These are phyloP conservation scores for Begonia peltatifolia DNA, from an alignment of 306 rosid genomes.

Conservation along the genomic window DNA sequence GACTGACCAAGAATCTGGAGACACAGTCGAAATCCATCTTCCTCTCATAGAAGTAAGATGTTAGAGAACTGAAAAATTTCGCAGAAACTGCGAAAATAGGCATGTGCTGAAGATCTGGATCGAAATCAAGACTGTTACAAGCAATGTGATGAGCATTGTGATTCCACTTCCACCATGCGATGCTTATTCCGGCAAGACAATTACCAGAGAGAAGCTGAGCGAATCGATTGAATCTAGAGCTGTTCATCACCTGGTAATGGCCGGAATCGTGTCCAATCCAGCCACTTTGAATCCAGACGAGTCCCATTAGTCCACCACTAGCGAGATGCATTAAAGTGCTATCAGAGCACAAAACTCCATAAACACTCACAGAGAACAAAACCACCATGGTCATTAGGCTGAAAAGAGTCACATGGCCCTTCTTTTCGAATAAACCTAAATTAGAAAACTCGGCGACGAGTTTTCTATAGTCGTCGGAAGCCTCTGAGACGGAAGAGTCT, in stretches of 20 bases:
- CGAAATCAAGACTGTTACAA: constrained; percentile 71
- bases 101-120: constrained; percentile 83
- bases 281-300: constrained; percentile 74
- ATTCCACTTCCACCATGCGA: constrained; percentile 98
- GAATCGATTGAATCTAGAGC: constrained; percentile 21
- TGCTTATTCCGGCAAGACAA: constrained; percentile 76
- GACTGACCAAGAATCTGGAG: constrained; percentile 53
- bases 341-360: constrained; percentile 31
- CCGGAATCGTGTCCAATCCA: constrained; percentile 48
- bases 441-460: constrained; percentile 24
- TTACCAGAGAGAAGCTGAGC: constrained; percentile 67
- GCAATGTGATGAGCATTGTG: constrained; percentile 86
- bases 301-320: constrained; percentile 51
- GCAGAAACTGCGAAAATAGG: constrained; percentile 72
- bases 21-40: constrained; percentile 42
- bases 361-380: constrained; percentile 24
- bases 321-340: constrained; percentile 33
- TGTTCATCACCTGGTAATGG: constrained; percentile 46
- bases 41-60: constrained; percentile 60
- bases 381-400: constrained; percentile 12
- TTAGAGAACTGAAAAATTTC: constrained; percentile 31
- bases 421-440: constrained; percentile 35
- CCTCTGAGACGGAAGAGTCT: constrained; percentile 43
- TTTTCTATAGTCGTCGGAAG: constrained; percentile 23
- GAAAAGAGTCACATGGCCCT: constrained; percentile 28